Percentiles rank a stretch among this genome's conserved stretches.
phyloP scores from a whole-genome alignment of 352 stramenopile genomes.

The Pythium brachiatum region DNA sequence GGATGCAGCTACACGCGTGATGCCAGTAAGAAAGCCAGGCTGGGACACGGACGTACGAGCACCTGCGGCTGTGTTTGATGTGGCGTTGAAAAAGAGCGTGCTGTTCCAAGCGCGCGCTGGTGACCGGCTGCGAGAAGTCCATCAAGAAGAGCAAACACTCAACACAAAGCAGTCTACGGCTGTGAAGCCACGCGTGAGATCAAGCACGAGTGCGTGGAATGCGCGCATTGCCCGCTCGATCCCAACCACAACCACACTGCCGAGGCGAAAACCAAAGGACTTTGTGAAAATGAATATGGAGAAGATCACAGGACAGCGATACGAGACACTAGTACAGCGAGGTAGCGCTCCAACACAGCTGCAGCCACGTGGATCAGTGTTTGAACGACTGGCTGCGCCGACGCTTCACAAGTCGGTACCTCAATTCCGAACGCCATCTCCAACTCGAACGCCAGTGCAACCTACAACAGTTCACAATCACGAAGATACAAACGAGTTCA shows the following conservation, averaged over 20 bases:
- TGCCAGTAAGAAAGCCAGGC: constrained; percentile 26
- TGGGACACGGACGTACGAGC: constrained; percentile 45
- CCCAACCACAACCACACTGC: constrained; percentile 29
- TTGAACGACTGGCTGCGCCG: constrained; percentile 38
- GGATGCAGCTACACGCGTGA: background rate
- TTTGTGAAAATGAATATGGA: constrained; percentile 64
- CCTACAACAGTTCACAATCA: background rate
- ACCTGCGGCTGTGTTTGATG: constrained; percentile 41
- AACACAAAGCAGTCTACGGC: background rate
- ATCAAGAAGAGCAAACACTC: constrained; percentile 15
- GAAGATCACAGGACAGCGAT: constrained; percentile 36
- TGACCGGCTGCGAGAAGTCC: constrained; percentile 34
- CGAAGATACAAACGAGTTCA: background rate
- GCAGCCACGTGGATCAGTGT: constrained; percentile 26
- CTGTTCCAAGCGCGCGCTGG: constrained; percentile 49
- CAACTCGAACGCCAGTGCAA: constrained; percentile 1
- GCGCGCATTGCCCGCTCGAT: constrained; percentile 4
- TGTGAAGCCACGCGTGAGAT: background rate
- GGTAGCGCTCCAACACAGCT: background rate
- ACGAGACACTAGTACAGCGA: constrained; percentile 6
- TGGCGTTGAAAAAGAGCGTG: constrained; percentile 44
- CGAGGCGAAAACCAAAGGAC: constrained; percentile 34
- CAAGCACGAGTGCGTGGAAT: constrained; percentile 11
- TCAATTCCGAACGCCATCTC: constrained; percentile 13
- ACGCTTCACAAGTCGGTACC: constrained; percentile 15